Evolutionary conservation across 768 basidiomycete genomes (phyloP).

Genomic region (Leucosporidium scottii): DNA sequence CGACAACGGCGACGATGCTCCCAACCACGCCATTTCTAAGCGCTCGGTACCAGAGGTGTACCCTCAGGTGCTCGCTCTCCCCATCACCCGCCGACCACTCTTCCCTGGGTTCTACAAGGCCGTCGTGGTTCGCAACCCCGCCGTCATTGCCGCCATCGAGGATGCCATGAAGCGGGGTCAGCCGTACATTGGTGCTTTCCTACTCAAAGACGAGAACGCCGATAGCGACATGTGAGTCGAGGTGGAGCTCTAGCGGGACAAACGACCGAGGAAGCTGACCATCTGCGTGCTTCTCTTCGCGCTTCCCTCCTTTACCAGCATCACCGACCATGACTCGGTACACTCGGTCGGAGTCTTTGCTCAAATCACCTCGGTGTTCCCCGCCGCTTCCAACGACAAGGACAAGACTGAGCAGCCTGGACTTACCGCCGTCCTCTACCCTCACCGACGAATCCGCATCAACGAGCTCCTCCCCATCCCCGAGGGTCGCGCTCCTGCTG

Average conservation of each 20-base stretch:
- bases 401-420: conserved; percentile 57
- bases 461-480: conserved; percentile 65
- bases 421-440: conserved; percentile 89
- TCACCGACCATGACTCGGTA: conserved; percentile 77
- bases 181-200: conserved; percentile 92
- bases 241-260: neutral
- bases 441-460: conserved; percentile 81
- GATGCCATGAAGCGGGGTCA: conserved; percentile 96
- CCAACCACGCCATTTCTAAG: conserved; percentile 6
- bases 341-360: conserved; percentile 93
- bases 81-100: conserved; percentile 87
- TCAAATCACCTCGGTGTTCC: conserved; percentile 89
- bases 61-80: conserved; percentile 88
- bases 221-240: conserved; percentile 65
- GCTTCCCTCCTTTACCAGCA: conserved; percentile 40
- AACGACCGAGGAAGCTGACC: neutral
- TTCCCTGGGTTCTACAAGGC: conserved; percentile 99
- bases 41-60: conserved; percentile 46
- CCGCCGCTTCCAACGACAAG: conserved; percentile 44
- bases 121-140: conserved; percentile 82
- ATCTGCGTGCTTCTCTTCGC: neutral
- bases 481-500: neutral
- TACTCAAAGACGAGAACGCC: conserved; percentile 85
- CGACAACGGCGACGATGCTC: neutral
- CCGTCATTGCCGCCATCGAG: conserved; percentile 86